Percentiles rank a stretch among this genome's conserved stretches.
phyloP scores from a whole-genome alignment of 2,329 filamentous ascomycete species.

The Fusarium ramigenum region DNA sequence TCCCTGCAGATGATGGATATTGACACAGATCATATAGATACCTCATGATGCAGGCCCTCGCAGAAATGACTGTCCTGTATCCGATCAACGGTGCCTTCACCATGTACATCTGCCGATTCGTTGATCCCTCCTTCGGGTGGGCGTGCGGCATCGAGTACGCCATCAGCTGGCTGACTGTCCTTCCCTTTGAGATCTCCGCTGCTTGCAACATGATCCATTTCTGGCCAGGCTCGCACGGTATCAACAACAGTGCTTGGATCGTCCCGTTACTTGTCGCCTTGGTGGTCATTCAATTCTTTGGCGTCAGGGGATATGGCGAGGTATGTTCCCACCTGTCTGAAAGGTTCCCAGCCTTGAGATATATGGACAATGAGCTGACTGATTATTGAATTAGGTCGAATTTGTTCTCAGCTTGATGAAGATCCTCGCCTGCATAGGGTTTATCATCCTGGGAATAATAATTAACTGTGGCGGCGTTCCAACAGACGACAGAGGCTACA shows the following conservation, averaged over 20 bases:
- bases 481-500: background rate
- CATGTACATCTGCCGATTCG: background rate
- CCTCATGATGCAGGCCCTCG: background rate
- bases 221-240: background rate
- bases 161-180: background rate
- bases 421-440: background rate
- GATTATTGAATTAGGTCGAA: background rate
- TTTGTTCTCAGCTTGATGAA: background rate
- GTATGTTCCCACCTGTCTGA: background rate
- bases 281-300: background rate
- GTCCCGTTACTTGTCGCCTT: background rate
- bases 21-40: background rate
- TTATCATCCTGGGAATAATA: background rate
- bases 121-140: background rate
- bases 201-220: background rate
- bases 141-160: background rate
- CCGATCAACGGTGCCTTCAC: background rate
- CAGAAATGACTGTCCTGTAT: background rate
- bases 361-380: background rate
- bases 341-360: background rate
- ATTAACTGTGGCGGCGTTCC: background rate
- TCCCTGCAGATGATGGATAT: background rate
- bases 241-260: background rate
- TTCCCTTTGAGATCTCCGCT: background rate
- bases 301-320: background rate